A percentile compares a stretch with the other conserved stretches of the same genome.
Evolutionary conservation across 306 rosid species (phyloP).

Genomic region (Canavalia gladiata): DNA sequence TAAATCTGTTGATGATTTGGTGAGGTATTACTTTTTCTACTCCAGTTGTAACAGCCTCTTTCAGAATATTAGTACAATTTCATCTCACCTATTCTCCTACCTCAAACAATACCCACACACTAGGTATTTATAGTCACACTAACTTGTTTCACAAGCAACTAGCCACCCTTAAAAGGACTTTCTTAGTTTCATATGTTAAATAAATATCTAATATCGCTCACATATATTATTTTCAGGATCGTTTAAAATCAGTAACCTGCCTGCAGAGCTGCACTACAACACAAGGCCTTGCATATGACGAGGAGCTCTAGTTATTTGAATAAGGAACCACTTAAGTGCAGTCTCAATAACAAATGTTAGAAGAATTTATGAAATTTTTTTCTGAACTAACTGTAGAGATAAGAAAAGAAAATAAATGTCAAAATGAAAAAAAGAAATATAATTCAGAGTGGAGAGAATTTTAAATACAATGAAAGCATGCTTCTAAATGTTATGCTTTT

Average conservation of each 20-base stretch:
- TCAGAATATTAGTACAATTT: too few species aligned
- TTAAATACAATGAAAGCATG: constrained; percentile 18
- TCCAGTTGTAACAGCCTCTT: neutral
- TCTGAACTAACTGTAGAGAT: neutral
- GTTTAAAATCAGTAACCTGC: neutral
- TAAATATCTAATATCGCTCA: neutral
- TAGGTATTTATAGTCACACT: neutral
- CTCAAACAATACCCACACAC: neutral
- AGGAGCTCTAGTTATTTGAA: constrained; percentile 40
- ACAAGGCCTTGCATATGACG: constrained; percentile 42
- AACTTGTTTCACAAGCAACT: neutral
- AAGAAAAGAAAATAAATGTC: neutral
- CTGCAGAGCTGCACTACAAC: constrained; percentile 43
- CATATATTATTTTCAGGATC: neutral
- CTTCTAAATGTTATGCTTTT: constrained; percentile 26
- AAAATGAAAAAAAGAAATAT: neutral
- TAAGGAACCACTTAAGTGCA: constrained; percentile 44
- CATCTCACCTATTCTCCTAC: too few species aligned
- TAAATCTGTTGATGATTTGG: too few species aligned
- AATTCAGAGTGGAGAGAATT: neutral
- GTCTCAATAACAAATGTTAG: constrained; percentile 39
- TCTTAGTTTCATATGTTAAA: neutral
- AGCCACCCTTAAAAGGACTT: neutral
- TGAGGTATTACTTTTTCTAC: neutral
- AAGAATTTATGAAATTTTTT: constrained; percentile 10